Percentiles rank a stretch among this genome's conserved stretches.
These are phyloP conservation scores for Scheffersomyces cryptocercus DNA, from an alignment of 1,139 yeast genomes.

Conservation along the genomic window DNA sequence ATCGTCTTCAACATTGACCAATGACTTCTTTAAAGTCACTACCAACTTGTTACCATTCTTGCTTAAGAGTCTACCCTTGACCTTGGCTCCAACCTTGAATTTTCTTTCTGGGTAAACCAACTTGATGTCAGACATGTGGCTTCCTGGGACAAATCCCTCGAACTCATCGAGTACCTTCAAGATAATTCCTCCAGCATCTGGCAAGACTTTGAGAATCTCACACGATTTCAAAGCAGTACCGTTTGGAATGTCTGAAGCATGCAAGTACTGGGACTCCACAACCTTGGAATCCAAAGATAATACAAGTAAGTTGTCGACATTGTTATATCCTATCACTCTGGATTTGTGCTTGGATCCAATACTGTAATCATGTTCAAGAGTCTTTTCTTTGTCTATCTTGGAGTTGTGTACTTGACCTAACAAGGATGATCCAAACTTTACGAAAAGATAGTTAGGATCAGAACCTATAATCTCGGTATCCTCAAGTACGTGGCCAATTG, in stretches of 20 bases:
- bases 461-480: conserved; percentile 57
- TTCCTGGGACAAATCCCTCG: conserved; percentile 71
- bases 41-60: conserved; percentile 44
- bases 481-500: conserved; percentile 73
- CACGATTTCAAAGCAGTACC: conserved; percentile 64
- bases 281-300: conserved; percentile 69
- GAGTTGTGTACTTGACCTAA: conserved; percentile 78
- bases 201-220: conserved; percentile 64
- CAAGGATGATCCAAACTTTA: conserved; percentile 57
- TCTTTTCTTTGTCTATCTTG: conserved; percentile 56
- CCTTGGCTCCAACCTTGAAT: conserved; percentile 79
- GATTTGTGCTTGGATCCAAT: conserved; percentile 72
- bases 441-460: conserved; percentile 56
- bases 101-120: conserved; percentile 89
- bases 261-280: conserved; percentile 64
- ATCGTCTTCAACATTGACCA: conserved; percentile 67
- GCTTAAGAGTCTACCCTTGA: conserved; percentile 66
- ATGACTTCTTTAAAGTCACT: conserved; percentile 79
- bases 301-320: conserved; percentile 63
- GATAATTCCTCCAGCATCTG: conserved; percentile 63
- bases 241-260: conserved; percentile 68
- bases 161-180: conserved; percentile 67
- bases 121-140: conserved; percentile 82
- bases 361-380: conserved; percentile 52
- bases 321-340: conserved; percentile 71